Conservation (phyloP, 257 asterid genomes). For the Apocynum venetum region DNA sequence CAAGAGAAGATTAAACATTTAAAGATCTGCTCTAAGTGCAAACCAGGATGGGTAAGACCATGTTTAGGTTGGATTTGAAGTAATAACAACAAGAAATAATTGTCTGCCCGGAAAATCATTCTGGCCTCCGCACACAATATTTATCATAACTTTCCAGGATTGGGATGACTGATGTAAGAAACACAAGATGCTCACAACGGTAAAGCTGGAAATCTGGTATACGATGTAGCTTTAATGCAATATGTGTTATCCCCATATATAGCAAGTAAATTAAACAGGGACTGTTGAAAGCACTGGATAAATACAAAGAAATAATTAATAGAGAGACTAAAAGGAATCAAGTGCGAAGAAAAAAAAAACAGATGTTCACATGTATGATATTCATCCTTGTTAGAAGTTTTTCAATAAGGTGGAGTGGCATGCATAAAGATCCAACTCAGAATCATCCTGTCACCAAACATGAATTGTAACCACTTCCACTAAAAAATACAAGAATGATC, state of each 20-base stretch:
- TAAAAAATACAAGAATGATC: background rate
- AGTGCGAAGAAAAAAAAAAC: background rate
- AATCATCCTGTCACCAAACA: background rate
- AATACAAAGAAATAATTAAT: background rate
- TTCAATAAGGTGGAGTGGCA: background rate
- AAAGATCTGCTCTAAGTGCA: background rate
- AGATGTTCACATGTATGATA: background rate
- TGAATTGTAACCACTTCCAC: background rate
- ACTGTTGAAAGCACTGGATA: background rate
- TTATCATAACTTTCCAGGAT: background rate
- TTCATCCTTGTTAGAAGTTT: background rate
- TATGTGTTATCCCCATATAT: too few species aligned
- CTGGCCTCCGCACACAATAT: background rate
- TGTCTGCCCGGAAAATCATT: background rate
- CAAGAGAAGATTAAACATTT: background rate
- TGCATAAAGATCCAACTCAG: background rate
- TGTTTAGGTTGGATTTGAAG: background rate
- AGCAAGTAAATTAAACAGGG: background rate
- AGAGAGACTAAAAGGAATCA: background rate
- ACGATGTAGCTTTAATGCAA: background rate
- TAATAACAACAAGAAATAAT: too few species aligned
- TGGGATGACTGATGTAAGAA: background rate
- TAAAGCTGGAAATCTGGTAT: background rate
- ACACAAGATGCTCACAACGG: background rate
- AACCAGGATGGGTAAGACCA: background rate